Base-by-base conservation (phyloP, 2,329 filamentous ascomycete genomes). In the Fusarium algeriense region DNA sequence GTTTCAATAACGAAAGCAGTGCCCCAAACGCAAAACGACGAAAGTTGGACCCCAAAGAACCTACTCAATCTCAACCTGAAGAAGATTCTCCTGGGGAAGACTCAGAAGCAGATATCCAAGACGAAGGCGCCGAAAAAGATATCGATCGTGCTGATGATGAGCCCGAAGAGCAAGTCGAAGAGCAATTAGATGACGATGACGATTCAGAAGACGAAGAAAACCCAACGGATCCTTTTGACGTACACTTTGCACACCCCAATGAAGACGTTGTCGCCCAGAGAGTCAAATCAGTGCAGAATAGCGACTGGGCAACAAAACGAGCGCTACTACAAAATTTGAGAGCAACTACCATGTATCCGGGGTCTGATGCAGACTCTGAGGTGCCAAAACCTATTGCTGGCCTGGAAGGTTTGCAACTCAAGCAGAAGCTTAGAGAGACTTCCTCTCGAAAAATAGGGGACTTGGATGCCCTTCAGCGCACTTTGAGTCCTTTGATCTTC, bases 181-280 rank as follows among this genome's bases (percentile, higher is more conserved):
- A 80, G 9, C 66, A 77, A 30, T 46, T 67, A n/a, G 71, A 81
- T 6, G 62, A 64, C 10, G 66, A 82, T 17, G 64, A 69, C 0
- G 80, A 83, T 13, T 86, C 86, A 23, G 84, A 85, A 52, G 86
- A 88, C 45, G 84, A 87, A 17, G 85, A 86, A 50, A 85, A 89
- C 69, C 79, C 83, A 32, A 82, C 80, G 3, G 93, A 97, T 79
- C 92, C 93, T 1, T 98, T 97, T 76, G 92, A 96, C 70, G 82
- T 84, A 11, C 95, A 98, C 81, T 97, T 97, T 78, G 88, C 89
- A 37, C 85, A 85, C 44, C 89, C 90, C 0, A 87, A 95, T 48
- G 88, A 92, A 52, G 84, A 86, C 9, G 81, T 87, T 44, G 81
- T 94, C 11, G 82, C 86, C 3, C 81, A 83, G 72, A 87, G 83